Conservation (phyloP, 139 green algal genomes). For the Haematococcus lacustris region DNA sequence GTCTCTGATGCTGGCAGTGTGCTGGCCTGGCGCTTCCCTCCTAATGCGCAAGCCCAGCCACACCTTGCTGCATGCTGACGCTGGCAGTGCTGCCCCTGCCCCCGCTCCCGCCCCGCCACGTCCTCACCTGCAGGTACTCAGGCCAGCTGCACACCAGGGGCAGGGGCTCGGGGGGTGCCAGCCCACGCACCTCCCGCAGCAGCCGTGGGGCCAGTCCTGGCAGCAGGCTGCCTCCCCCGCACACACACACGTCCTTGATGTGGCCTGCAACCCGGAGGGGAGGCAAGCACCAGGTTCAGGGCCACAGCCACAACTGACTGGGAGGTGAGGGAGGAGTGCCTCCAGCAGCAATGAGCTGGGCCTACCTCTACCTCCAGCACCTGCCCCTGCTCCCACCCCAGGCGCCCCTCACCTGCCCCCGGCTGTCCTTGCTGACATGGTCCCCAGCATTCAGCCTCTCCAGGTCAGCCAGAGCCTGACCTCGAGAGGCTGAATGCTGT, state of each 20-base stretch:
- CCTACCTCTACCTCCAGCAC: background rate
- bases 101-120: too few relatives aligned
- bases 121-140: constrained; percentile 28
- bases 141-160: constrained; percentile 1
- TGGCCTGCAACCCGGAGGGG: background rate
- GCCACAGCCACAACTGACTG: background rate
- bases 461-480: too few relatives aligned
- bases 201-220: background rate
- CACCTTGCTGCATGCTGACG: background rate
- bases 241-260: background rate
- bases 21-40: background rate
- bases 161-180: background rate
- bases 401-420: too few relatives aligned
- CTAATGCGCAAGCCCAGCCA: background rate
- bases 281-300: background rate
- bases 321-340: background rate
- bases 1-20: background rate
- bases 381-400: background rate
- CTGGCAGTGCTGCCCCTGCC: background rate
- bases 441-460: too few relatives aligned
- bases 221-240: background rate
- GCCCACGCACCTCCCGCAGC: background rate
- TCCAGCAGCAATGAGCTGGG: background rate
- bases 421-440: too few relatives aligned
- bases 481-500: too few relatives aligned